Evolutionary conservation across 1,284 basidiomycete genomes (phyloP).

Genomic region (Malassezia dermatis): DNA sequence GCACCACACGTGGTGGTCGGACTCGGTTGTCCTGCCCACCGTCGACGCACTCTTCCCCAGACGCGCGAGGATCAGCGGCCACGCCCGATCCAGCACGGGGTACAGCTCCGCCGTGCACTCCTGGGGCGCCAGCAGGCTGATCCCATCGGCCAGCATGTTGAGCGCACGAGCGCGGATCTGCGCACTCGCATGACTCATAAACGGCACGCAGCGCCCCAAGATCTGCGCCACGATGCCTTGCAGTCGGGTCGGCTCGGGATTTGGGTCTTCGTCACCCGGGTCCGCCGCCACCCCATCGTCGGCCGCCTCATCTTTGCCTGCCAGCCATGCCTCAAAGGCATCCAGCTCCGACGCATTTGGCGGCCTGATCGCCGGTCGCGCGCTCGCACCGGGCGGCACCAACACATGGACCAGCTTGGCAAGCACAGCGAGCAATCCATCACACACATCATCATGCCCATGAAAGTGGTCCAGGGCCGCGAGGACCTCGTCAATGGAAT

Average conservation of each 20-base stretch:
- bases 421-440: constrained; percentile 34
- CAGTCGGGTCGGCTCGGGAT: constrained; percentile 3
- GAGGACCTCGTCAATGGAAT: constrained; percentile 44
- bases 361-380: background rate
- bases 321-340: background rate
- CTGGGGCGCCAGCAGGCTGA: constrained; percentile 12
- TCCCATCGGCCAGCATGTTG: constrained; percentile 11
- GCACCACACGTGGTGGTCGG: constrained; percentile 28
- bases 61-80: constrained; percentile 38
- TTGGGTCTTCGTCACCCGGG: constrained; percentile 4
- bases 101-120: constrained; percentile 27
- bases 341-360: background rate
- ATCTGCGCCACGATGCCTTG: constrained; percentile 17
- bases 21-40: constrained; percentile 16
- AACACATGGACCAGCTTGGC: constrained; percentile 31
- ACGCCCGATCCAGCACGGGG: constrained; percentile 33
- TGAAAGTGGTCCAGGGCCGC: constrained; percentile 44
- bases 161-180: constrained; percentile 12
- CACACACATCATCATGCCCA: constrained; percentile 25
- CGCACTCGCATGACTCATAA: constrained; percentile 15
- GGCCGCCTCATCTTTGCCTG: background rate
- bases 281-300: background rate
- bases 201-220: constrained; percentile 18
- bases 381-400: constrained; percentile 15
- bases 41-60: constrained; percentile 19